A percentile compares a stretch with the other conserved stretches of the same genome.
Evolutionary conservation across 768 basidiomycete species (phyloP).

Genomic region (Cystobasidium ongulense): DNA sequence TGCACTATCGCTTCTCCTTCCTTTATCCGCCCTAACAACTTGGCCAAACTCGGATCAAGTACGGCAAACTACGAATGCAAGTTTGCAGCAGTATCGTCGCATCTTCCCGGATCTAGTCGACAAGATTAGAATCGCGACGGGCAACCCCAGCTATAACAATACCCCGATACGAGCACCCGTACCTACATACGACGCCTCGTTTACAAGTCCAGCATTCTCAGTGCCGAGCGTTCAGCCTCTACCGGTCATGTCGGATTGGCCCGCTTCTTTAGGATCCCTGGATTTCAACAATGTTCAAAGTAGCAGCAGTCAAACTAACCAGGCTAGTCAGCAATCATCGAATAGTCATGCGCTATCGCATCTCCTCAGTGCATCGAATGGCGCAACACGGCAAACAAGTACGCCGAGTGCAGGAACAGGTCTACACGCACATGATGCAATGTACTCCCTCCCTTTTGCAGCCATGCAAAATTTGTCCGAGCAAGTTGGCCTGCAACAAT

Average conservation of each 20-base stretch:
- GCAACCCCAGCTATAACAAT: background rate
- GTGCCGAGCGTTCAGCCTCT: background rate
- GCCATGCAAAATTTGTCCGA: slow-evolving; percentile 4
- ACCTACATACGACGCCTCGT: background rate
- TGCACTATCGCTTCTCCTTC: background rate
- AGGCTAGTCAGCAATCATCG: background rate
- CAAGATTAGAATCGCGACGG: background rate
- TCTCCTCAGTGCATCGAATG: background rate
- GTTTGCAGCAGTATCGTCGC: background rate
- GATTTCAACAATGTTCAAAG: background rate
- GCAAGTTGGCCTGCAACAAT: background rate
- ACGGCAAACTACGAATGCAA: background rate
- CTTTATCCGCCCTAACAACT: background rate
- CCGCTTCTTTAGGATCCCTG: background rate
- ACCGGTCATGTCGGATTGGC: background rate
- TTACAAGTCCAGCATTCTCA: background rate
- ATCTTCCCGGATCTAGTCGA: background rate
- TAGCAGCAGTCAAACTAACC: background rate
- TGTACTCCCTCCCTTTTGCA: background rate
- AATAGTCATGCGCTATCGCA: background rate
- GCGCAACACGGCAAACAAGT: background rate
- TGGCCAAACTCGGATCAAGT: background rate
- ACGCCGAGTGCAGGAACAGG: background rate
- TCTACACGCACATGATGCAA: background rate
- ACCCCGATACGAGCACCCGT: background rate